Conservation (phyloP, 1,284 basidiomycete genomes). For the Boletus semigastroideus region DNA sequence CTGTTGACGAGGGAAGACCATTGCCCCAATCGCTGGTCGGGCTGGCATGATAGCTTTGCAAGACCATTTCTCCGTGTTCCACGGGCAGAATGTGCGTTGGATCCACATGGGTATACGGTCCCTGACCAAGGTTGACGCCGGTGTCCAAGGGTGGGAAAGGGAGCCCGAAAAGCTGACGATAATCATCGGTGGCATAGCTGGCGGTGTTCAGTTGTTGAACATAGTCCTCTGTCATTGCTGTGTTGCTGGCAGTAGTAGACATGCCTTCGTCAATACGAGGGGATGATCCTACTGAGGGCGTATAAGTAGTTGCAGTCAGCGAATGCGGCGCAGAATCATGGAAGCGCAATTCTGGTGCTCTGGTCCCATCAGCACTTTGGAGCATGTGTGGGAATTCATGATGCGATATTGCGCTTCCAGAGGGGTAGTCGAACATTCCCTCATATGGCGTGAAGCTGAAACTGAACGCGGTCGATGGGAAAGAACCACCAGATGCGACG, state of each 20-base stretch:
- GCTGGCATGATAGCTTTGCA: slow-evolving; percentile 64
- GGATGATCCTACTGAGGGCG: slow-evolving; percentile 40
- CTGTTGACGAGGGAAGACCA: slow-evolving; percentile 64
- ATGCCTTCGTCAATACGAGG: slow-evolving; percentile 46
- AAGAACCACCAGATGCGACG: slow-evolving; percentile 45
- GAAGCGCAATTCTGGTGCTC: slow-evolving; percentile 33
- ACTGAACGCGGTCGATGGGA: slow-evolving; percentile 75
- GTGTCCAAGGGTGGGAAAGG: slow-evolving; percentile 55
- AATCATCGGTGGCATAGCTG: slow-evolving; percentile 55
- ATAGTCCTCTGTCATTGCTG: slow-evolving; percentile 67
- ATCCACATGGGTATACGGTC: slow-evolving; percentile 82
- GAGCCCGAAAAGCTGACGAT: slow-evolving; percentile 61
- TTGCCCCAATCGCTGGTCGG: slow-evolving; percentile 81
- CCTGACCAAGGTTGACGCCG: slow-evolving; percentile 38
- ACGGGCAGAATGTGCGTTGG: slow-evolving; percentile 78
- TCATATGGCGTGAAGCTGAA: slow-evolving; percentile 76
- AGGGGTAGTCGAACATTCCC: slow-evolving; percentile 56
- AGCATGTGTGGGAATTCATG: slow-evolving; percentile 37
- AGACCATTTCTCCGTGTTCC: slow-evolving; percentile 44
- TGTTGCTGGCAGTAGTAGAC: slow-evolving; percentile 58
- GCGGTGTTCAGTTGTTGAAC: slow-evolving; percentile 55
- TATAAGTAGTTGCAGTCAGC: slow-evolving; percentile 39
- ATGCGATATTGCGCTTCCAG: slow-evolving; percentile 29
- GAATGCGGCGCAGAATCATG: slow-evolving; percentile 37
- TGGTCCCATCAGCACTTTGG: slow-evolving; percentile 28